A percentile compares a stretch with the other conserved stretches of the same genome.
Conservation (phyloP, 1,139 yeast species). For the Kodamaea derodonti region DNA sequence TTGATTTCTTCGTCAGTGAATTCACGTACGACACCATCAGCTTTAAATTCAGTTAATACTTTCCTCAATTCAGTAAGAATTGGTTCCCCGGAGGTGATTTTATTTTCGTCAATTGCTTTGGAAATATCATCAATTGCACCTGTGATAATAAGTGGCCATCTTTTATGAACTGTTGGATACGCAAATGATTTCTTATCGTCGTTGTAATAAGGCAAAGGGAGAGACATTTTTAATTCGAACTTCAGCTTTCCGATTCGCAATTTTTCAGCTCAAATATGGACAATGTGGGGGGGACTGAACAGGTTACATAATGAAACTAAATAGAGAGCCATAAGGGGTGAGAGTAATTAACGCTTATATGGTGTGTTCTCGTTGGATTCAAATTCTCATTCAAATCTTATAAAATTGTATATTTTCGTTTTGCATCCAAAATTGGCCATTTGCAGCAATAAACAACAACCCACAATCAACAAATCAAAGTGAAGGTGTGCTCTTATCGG, state of each 20-base stretch:
- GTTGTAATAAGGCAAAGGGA: slow-evolving; percentile 47
- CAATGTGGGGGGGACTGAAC: too few relatives aligned
- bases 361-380: too few relatives aligned
- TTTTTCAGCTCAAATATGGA: too few relatives aligned
- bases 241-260: too few relatives aligned
- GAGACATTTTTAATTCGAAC: too few relatives aligned
- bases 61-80: slow-evolving; percentile 34
- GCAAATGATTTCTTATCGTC: slow-evolving; percentile 79
- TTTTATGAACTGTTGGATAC: slow-evolving; percentile 64
- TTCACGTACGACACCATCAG: slow-evolving; percentile 36
- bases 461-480: background rate
- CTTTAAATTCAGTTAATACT: slow-evolving; percentile 34
- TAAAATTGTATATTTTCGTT: too few relatives aligned
- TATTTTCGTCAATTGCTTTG: slow-evolving; percentile 12
- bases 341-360: too few relatives aligned
- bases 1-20: slow-evolving; percentile 42
- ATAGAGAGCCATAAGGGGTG: too few relatives aligned
- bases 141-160: slow-evolving; percentile 85
- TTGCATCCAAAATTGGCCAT: background rate
- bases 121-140: slow-evolving; percentile 62
- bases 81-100: slow-evolving; percentile 28
- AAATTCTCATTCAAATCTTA: too few relatives aligned
- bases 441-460: background rate
- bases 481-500: too few relatives aligned
- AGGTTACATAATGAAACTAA: too few relatives aligned